Percentiles rank a stretch among this genome's conserved stretches.
Evolutionary conservation across 139 green algal species (phyloP).

Genomic region (Haematococcus lacustris): DNA sequence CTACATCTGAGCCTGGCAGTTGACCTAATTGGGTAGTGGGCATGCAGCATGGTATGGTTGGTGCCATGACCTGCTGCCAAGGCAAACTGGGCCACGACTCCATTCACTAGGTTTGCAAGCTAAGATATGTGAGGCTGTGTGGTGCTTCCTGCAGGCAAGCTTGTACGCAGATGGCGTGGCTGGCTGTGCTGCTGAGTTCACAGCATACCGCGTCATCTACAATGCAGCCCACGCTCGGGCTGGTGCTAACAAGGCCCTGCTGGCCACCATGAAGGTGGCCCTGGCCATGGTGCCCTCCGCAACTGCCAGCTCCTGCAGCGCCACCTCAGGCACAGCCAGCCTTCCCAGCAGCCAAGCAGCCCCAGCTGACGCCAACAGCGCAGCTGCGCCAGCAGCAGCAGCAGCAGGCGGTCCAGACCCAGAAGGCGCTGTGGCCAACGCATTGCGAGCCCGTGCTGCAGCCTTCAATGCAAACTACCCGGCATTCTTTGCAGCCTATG

Average conservation of each 20-base stretch:
- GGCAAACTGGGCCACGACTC: no score
- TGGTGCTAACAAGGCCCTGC: slow-evolving; percentile 39
- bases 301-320: slow-evolving; percentile 22
- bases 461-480: slow-evolving; percentile 24
- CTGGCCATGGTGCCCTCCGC: not conserved
- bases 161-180: slow-evolving; percentile 45
- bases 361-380: not conserved
- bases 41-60: no score
- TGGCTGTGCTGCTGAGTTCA: slow-evolving; percentile 41
- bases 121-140: no score
- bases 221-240: slow-evolving; percentile 47
- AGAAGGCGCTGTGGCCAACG: not conserved
- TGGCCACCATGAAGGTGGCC: slow-evolving; percentile 49
- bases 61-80: no score
- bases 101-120: no score
- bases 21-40: no score
- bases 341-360: no score
- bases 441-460: slow-evolving; percentile 4
- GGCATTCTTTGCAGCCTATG: slow-evolving; percentile 71
- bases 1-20: no score
- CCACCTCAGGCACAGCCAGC: slow-evolving; percentile 58
- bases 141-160: no score
- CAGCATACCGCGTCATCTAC: slow-evolving; percentile 45
- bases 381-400: not conserved
- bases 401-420: slow-evolving; percentile 14